Evolutionary conservation across 768 basidiomycete species (phyloP).

Genomic region (Russula virescens): DNA sequence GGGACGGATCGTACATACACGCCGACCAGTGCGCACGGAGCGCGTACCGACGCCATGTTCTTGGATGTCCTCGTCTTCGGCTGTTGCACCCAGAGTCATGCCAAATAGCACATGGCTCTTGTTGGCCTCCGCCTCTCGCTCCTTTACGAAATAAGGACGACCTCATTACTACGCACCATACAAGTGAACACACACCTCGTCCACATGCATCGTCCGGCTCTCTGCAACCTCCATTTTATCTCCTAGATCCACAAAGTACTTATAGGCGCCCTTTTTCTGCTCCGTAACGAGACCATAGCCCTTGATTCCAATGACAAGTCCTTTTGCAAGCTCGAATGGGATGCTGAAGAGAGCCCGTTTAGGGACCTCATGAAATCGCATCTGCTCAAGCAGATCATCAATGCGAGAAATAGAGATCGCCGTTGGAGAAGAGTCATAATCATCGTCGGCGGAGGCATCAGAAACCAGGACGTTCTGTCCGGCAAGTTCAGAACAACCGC

Average conservation of each 20-base stretch:
- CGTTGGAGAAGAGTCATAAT: slow-evolving; percentile 47
- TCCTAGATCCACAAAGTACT: slow-evolving; percentile 76
- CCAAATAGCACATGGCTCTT: slow-evolving; percentile 37
- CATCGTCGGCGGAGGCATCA: slow-evolving; percentile 49
- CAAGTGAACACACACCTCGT: slow-evolving; percentile 48
- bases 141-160: slow-evolving; percentile 24
- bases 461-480: slow-evolving; percentile 55
- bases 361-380: slow-evolving; percentile 75
- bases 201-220: slow-evolving; percentile 65
- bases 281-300: slow-evolving; percentile 89
- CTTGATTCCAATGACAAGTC: slow-evolving; percentile 73
- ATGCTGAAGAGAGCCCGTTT: slow-evolving; percentile 81
- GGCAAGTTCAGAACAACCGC: slow-evolving; percentile 2
- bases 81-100: slow-evolving; percentile 38
- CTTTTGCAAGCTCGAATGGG: slow-evolving; percentile 72
- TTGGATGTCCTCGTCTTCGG: slow-evolving; percentile 33
- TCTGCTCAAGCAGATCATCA: slow-evolving; percentile 71
- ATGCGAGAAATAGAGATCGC: slow-evolving; percentile 73
- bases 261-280: slow-evolving; percentile 77
- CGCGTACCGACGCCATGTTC: slow-evolving; percentile 31
- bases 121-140: slow-evolving; percentile 34
- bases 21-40: slow-evolving; percentile 44
- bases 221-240: slow-evolving; percentile 72
- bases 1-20: slow-evolving; percentile 37
- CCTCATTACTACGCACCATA: background rate